Evolutionary conservation across 2,329 filamentous ascomycete genomes (phyloP).

Genomic region (Oidium heveae): DNA sequence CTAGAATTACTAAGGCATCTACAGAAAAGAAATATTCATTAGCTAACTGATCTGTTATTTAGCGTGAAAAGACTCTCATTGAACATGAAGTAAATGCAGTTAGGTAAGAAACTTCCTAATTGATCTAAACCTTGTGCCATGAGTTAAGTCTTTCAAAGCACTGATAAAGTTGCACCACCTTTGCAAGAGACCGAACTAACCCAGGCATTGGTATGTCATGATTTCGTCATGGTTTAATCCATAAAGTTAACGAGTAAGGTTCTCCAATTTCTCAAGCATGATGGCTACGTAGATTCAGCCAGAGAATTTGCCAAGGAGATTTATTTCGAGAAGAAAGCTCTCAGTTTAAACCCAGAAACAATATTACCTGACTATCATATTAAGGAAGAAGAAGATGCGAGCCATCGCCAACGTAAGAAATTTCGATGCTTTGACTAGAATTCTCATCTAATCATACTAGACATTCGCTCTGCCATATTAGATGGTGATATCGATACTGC

Average conservation of each 20-base stretch:
- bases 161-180: too few species aligned
- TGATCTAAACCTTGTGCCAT: too few species aligned
- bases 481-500: slow-evolving; percentile 83
- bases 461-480: slow-evolving; percentile 64
- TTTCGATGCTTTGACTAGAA: neutral
- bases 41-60: too few species aligned
- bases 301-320: slow-evolving; percentile 70
- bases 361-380: slow-evolving; percentile 35
- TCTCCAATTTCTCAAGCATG: slow-evolving; percentile 75
- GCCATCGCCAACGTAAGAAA: slow-evolving; percentile 58
- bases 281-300: slow-evolving; percentile 86
- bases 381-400: slow-evolving; percentile 63
- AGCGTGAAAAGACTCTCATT: too few species aligned
- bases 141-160: too few species aligned
- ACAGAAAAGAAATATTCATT: too few species aligned
- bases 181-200: slow-evolving; percentile 55
- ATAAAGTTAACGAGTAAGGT: slow-evolving; percentile 17
- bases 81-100: too few species aligned
- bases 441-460: slow-evolving; percentile 19
- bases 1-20: too few species aligned
- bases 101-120: too few species aligned
- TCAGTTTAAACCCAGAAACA: slow-evolving; percentile 30
- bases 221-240: neutral
- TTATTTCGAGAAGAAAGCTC: slow-evolving; percentile 41
- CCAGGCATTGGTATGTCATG: slow-evolving; percentile 40